These are phyloP conservation scores for Xylaria venustula DNA, from an alignment of 495 filamentous ascomycete genomes.

Conservation along the genomic window DNA sequence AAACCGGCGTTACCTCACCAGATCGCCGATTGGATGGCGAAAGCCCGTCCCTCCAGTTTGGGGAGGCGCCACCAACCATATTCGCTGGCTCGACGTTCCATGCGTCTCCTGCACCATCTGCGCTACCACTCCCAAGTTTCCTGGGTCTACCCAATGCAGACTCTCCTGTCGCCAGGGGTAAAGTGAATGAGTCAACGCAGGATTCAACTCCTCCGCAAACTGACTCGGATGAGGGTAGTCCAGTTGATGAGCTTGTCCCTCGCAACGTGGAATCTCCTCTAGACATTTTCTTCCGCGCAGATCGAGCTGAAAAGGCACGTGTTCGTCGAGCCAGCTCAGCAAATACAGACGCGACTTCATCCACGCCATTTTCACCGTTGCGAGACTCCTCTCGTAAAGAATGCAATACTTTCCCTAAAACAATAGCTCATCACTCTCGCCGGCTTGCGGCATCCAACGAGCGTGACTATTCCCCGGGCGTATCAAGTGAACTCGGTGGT, in stretches of 20 bases:
- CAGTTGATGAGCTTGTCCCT: constrained; percentile 22
- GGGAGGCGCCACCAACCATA: constrained; percentile 50
- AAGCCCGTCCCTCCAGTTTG: constrained; percentile 30
- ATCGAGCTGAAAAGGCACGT: constrained; percentile 70
- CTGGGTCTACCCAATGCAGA: constrained; percentile 78
- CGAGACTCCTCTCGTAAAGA: constrained; percentile 33
- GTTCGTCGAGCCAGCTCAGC: constrained; percentile 48
- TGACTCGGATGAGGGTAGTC: constrained; percentile 44
- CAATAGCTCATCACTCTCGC: constrained; percentile 17
- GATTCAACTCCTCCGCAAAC: constrained; percentile 37
- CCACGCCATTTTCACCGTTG: constrained; percentile 34
- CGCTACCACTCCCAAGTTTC: constrained; percentile 91
- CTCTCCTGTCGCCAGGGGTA: constrained; percentile 43
- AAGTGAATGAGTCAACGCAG: constrained; percentile 21
- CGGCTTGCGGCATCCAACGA: constrained; percentile 29
- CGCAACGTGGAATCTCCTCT: constrained; percentile 69
- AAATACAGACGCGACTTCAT: constrained; percentile 24
- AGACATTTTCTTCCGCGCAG: constrained; percentile 84
- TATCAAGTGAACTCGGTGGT: constrained; percentile 66
- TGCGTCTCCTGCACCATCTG: constrained; percentile 86
- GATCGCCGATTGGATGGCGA: constrained; percentile 34
- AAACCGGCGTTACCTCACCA: constrained; percentile 34
- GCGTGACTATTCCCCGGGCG: constrained; percentile 45
- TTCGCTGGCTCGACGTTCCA: constrained; percentile 97
- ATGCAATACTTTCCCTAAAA: constrained; percentile 31